These are phyloP conservation scores for Micractinium sp. DNA, from an alignment of 139 green algal genomes.

Conservation along the genomic window DNA sequence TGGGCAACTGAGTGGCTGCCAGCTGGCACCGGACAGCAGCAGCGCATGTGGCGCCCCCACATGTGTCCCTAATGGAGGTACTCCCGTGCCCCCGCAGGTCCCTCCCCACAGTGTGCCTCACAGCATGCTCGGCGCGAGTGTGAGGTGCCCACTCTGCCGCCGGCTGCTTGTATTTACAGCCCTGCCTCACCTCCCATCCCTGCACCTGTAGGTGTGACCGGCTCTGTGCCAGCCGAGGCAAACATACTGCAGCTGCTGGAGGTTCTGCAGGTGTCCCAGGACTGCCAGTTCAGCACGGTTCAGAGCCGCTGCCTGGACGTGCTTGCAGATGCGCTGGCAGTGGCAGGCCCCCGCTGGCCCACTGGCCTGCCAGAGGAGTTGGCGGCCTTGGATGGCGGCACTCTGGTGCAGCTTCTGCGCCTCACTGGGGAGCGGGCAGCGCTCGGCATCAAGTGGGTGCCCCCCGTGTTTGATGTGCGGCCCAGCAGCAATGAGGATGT, in stretches of 20 bases:
- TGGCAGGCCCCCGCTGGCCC: background rate
- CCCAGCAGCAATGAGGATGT: background rate
- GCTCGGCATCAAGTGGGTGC: background rate
- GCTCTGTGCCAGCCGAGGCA: background rate
- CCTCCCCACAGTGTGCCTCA: no score
- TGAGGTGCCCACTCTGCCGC: no score
- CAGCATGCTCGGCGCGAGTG: no score
- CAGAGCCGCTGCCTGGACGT: background rate
- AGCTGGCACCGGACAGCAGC: background rate
- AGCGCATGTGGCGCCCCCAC: background rate
- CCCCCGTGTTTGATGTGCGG: background rate
- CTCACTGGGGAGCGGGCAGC: background rate
- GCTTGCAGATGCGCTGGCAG: background rate
- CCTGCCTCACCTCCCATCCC: background rate
- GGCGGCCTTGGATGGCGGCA: background rate
- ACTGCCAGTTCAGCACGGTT: no score
- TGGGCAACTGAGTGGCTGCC: background rate
- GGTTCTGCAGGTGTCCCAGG: background rate
- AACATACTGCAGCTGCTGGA: background rate
- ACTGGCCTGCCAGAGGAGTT: background rate
- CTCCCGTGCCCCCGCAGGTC: no score
- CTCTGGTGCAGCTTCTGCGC: background rate
- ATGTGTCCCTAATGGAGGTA: no score
- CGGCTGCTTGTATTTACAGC: no score
- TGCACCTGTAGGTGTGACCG: background rate